Base-by-base conservation (phyloP, 495 filamentous ascomycete species). In the Penicillium antarcticum region DNA sequence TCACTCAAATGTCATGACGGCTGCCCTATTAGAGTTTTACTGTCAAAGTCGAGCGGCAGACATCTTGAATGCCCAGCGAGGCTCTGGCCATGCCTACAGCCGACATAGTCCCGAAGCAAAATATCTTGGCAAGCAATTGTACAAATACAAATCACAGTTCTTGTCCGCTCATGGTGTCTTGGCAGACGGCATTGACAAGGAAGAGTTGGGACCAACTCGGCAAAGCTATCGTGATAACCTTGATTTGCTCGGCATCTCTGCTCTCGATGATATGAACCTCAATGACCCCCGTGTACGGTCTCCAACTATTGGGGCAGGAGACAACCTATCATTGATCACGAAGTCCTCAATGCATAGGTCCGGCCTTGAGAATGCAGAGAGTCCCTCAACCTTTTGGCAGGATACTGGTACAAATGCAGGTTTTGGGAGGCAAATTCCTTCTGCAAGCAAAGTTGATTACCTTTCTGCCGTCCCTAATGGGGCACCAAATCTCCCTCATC, bases 211-310 rank as follows among this genome's bases (percentile, higher is more conserved):
- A 1, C 42, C 58, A n/a, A 69, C 64, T 13, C 61, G 73, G 37
- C 70, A 76, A 31, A 67, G 60, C 29, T 78, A 76, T 45, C 72
- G 73, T 2, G 70, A 75, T 34, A 70, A 69, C 18, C 64, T 78
- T 6, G 73, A 78, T 36, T 36, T 68, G 11, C 62, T 78, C 14
- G 73, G 68, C 0, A 52, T 67, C 9, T 59, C 67, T 18, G 71
- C 69, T 2, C 45, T 77, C 32, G 69, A 73, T 42, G 65, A 66
- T 1, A 42, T 72, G 36, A 68, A 68, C 19, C 34, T 72, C n/a
- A 49, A 56, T 10, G 62, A 62, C 5, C 29, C 51, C 11, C 42
- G 50, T 10, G 36, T 42, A 31, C 55, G 45, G 11, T 40, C 49
- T 2, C 53, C 57, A 4, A 32, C 53, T 7, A 57, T 67, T 35